phyloP scores from a whole-genome alignment of 2,329 filamentous ascomycete genomes.

The Penicillium oxalicum region DNA sequence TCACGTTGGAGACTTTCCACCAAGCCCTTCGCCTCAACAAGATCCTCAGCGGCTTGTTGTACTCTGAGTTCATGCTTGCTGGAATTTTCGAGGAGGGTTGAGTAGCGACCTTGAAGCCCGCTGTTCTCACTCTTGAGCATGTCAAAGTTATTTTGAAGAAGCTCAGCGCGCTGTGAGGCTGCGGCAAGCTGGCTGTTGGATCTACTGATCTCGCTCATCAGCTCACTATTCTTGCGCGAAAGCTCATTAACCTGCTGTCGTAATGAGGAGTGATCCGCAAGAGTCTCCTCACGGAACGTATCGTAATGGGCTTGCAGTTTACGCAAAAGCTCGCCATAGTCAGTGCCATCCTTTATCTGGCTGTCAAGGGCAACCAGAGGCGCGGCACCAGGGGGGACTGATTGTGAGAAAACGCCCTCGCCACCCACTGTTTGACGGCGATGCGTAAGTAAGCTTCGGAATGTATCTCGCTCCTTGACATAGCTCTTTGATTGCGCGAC shows the following conservation, averaged over 20 bases:
- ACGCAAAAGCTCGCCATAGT: constrained; percentile 71
- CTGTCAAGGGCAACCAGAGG: constrained; percentile 44
- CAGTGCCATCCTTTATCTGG: constrained; percentile 51
- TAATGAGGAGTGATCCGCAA: constrained; percentile 72
- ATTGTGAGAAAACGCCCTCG: constrained; percentile 64
- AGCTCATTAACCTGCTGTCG: constrained; percentile 79
- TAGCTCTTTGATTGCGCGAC: constrained; percentile 84
- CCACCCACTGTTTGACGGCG: constrained; percentile 55
- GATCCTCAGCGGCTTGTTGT: constrained; percentile 86
- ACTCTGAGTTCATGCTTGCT: constrained; percentile 86
- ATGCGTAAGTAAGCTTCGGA: constrained; percentile 86
- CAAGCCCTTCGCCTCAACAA: constrained; percentile 76
- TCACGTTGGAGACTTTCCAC: constrained; percentile 86
- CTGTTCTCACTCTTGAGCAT: constrained; percentile 78
- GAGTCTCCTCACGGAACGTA: constrained; percentile 77
- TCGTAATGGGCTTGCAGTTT: constrained; percentile 89
- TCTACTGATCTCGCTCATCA: constrained; percentile 77
- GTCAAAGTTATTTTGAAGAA: constrained; percentile 80
- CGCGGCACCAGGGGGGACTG: constrained; percentile 52
- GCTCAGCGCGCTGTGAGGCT: constrained; percentile 76
- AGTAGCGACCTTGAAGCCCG: constrained; percentile 77
- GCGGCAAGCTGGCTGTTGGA: constrained; percentile 74
- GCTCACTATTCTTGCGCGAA: constrained; percentile 70
- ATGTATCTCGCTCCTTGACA: constrained; percentile 94
- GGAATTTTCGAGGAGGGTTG: constrained; percentile 70